A percentile compares a stretch with the other conserved stretches of the same genome.
phyloP scores from a whole-genome alignment of 495 filamentous ascomycete genomes.

The Aspergillus bridgeri region DNA sequence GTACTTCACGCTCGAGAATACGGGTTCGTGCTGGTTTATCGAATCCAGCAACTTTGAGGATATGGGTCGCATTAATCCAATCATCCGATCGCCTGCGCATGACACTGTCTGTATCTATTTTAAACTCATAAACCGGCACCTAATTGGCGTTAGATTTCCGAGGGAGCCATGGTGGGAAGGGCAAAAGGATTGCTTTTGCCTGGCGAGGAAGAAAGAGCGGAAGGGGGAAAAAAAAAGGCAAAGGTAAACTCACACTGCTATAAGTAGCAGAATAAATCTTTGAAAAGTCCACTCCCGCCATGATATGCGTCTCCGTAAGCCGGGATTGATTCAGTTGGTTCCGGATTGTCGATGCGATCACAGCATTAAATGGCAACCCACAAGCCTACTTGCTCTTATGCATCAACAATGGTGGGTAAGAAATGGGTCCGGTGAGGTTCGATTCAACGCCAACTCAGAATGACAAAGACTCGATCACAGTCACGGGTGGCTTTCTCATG shows the following conservation, averaged over 20 bases:
- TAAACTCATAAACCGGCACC: slow-evolving; percentile 90
- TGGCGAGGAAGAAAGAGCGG: neutral
- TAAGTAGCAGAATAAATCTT: slow-evolving; percentile 87
- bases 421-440: neutral
- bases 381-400: slow-evolving; percentile 5
- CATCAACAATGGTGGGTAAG: slow-evolving; percentile 9
- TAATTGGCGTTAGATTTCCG: slow-evolving; percentile 27
- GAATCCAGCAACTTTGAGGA: slow-evolving; percentile 79
- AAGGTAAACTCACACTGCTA: slow-evolving; percentile 80
- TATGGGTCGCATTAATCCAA: slow-evolving; percentile 96
- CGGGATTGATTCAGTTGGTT: slow-evolving; percentile 22
- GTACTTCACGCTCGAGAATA: slow-evolving; percentile 93
- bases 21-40: slow-evolving; percentile 91
- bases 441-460: slow-evolving; percentile 2
- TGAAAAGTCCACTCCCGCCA: slow-evolving; percentile 40
- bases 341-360: slow-evolving; percentile 15
- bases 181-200: neutral
- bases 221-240: neutral
- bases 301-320: slow-evolving; percentile 29
- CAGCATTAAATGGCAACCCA: slow-evolving; percentile 7
- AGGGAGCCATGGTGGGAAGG: neutral
- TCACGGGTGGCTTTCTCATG: slow-evolving; percentile 24
- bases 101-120: slow-evolving; percentile 71
- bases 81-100: slow-evolving; percentile 88
- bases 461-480: slow-evolving; percentile 15